Base-by-base conservation (phyloP, 1,284 basidiomycete species). In the Boletellus deceptivus region DNA sequence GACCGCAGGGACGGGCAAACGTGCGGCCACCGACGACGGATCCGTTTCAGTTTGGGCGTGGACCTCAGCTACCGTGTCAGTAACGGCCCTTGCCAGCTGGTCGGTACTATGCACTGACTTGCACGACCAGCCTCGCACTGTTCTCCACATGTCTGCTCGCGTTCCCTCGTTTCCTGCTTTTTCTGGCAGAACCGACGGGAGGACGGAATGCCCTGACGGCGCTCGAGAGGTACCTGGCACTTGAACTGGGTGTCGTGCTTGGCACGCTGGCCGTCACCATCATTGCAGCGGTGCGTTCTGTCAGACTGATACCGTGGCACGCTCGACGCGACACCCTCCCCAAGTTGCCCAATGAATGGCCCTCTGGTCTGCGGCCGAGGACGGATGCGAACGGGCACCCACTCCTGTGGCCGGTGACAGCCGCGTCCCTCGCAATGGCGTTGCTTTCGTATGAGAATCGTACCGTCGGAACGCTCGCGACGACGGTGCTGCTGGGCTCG, bases 401-500 rank as follows among this genome's bases (percentile, higher is more conserved):
- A 4, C 73, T 90, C 16, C 71, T 91, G 35, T 68, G 72, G 25
- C 80, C 86, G 2, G 61, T 87, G 42, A 77, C 82, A 14, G 60
- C 66, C 8, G 77, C 79, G 16, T 75, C 76, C 49, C 69, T 71
- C 35, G 48, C 83, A 18, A 78, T 83, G 36, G 74, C 85, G 9
- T 79, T 89, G 49, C 56, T 86, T 11, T 79, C 86, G 6, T 91
- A 82, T 64, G 87, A 87, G 59, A 80, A 79, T 10, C 70, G 59
- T 16, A 70, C 72, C 38, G 75, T 86, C 16, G 83, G 86, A 2
- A 66, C 80, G 4, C 72, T 91, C 29, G 70, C 80, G 25, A 72
- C 77, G 17, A 47, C 82, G 2, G 70, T 84, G 34, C 77, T 76
- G 43, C 36, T 80, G 13, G 73, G 77, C 18, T 77, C 76, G 11